These are phyloP conservation scores for Suillus hirtellus DNA, from an alignment of 768 basidiomycete genomes.

Conservation along the genomic window DNA sequence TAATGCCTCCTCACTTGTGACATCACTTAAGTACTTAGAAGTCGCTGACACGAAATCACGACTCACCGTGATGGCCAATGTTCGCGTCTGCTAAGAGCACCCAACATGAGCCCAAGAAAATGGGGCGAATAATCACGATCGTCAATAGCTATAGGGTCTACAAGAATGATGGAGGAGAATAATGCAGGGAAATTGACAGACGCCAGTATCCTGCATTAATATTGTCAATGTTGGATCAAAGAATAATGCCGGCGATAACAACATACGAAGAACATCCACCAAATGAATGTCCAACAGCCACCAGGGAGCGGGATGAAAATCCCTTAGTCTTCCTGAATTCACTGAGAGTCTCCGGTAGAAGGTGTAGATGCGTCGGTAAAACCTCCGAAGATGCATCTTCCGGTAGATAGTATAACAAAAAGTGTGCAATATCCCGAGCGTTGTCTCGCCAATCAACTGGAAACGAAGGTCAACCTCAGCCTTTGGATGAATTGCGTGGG, in stretches of 20 bases:
- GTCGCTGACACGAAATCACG: neutral
- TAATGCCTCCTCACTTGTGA: constrained; percentile 59
- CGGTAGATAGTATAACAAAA: constrained; percentile 70
- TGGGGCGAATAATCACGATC: constrained; percentile 11
- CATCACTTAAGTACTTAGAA: neutral
- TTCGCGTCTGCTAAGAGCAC: constrained; percentile 53
- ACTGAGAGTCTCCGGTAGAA: constrained; percentile 45
- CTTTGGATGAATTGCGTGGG: neutral
- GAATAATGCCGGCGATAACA: neutral
- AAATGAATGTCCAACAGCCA: constrained; percentile 82
- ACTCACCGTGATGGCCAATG: constrained; percentile 63
- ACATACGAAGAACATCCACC: constrained; percentile 78
- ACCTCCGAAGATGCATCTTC: constrained; percentile 28
- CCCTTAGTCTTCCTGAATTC: constrained; percentile 46
- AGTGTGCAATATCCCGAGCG: constrained; percentile 75
- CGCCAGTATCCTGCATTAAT: constrained; percentile 52
- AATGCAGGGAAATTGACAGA: constrained; percentile 63
- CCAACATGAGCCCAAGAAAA: constrained; percentile 17
- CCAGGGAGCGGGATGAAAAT: constrained; percentile 52
- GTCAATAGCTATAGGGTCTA: constrained; percentile 72
- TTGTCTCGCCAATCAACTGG: constrained; percentile 80
- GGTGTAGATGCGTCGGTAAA: constrained; percentile 56
- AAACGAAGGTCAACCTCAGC: neutral
- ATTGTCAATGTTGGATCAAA: constrained; percentile 7
- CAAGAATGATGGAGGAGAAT: constrained; percentile 69